Evolutionary conservation across 2,329 filamentous ascomycete genomes (phyloP), one percentile per base, ranked within the genome.

Genomic region (Monosporascus sp.): DNA sequence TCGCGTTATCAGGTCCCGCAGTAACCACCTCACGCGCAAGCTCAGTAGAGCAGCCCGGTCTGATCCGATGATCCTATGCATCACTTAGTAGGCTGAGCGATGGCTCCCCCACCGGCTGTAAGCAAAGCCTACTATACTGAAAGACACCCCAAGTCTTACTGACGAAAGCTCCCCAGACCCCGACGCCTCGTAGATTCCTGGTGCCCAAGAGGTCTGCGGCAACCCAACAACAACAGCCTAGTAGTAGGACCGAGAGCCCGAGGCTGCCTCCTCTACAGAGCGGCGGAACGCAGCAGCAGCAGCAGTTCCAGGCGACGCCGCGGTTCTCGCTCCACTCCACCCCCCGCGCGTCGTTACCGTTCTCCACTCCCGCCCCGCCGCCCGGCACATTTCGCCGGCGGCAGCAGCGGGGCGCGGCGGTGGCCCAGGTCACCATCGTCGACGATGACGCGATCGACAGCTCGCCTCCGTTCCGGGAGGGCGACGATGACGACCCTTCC

Each of bases 261-360:
- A 64, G 60, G 37, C 52, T 55, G 4, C 62, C 60, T 43, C 59
- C 60, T 37, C 38, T 27, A 52, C 31, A 47, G 31, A 35, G 31
- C 31, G 11, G 31, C 31, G 5, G 11, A 35, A 35, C 31, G 14
- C 39, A 49, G 48, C 50, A 55, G 63, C 43, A 51, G 57, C 64
- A 65, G 56, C 66, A 68, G 53, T 69, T 69, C 50, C 65, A 63
- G 8, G 61, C 63, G 1, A 69, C 65, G 22, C 66, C 66, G 47
- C 60, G 64, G 3, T 69, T 69, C 55, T 64, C 64, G n/a, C 61
- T 64, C 39, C 60, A 63, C 47, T 68, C 65, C 6, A 67, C 65
- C 27, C 65, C 65, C 24, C 61, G 60, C 20, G 50, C 55, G 8
- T 47, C 53, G 3, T 20, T 37, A 2, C 43, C 51, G 24, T 49